Base-by-base conservation (phyloP, 805 yeast genomes). In the Cyberlindnera nakhonratchasimensis region DNA sequence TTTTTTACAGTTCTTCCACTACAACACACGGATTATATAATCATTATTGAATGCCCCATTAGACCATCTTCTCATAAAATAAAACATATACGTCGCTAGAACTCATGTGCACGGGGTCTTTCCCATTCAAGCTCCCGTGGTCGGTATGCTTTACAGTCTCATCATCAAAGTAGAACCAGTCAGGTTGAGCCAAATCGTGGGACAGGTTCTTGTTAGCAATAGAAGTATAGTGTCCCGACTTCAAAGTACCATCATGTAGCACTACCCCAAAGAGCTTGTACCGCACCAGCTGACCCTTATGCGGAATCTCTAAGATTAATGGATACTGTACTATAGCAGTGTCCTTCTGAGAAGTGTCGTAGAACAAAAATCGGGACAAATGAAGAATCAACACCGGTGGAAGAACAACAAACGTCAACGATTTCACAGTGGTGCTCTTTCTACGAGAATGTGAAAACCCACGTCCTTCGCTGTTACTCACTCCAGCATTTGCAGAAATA, bases 331-430 rank as follows among this genome's bases (percentile, higher is more conserved):
- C 72, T 16, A 66, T 62, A 1, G 79, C 69, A 39, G 71, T 57
- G 45, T 70, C 69, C 51, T 79, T 78, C 53, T 78, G 79, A 2
- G 80, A 72, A 30, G 79, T 59, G 48, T 72, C 75, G 53, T 67
- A 72, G 40, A 71, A 74, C 55, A 53, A 63, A 63, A 91, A 91
- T 51, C 99, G 69, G 49, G 95, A 89, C 48, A 91, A 72, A 61
- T 91, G 96, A 33, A 91, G 77, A 18, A 91, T 81, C 45, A 91
- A 69, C 2, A 86, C 74, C 34, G 77, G 79, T 1, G 99, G 98
- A 28, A 91, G 65, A 34, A 91, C 69, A 2, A 96, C 80, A 36
- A 91, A 86, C 25, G 75, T 72, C 46, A 90, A 67, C 17, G 80
- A 73, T 61, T 93, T 91, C 16, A 83, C 69, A 38, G 93, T 80